Base-by-base conservation (phyloP, 345 rosid species). In the Durio zibethinus region DNA sequence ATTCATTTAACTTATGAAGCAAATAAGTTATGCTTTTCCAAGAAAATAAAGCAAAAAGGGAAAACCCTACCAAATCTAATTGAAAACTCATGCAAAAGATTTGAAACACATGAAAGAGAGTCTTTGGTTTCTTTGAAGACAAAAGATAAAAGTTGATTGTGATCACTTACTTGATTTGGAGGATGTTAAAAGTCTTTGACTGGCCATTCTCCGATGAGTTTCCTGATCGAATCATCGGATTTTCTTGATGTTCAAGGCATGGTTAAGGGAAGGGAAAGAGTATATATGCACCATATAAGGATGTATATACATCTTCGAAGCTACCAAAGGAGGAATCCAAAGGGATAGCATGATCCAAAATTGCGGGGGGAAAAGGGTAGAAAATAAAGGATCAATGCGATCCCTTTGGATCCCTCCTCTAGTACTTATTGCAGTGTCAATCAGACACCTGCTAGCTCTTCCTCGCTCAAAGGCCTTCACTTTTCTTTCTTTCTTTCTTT, bases 331-430 rank as follows among this genome's bases (percentile, higher is more conserved):
- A 93, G 83, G 86, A 84, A 91, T 90, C 96, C 96, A 88, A 91
- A 90, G 87, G 90, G 92, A 86, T 91, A 87, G 97, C 97, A 93
- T 93, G 93, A 91, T 91, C 96, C 97, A 47, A 62, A 83, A 59
- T 52, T 6, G 40, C 20, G 5, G 10, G 21, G 14, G 4, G 10
- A 15, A 43, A 43, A 5, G 29, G 18, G 53, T 10, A 29, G 47
- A 67, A 52, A 29, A 66, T 21, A 82, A 65, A 77, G 97, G 98
- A 94, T 94, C 98, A 94, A 94, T 94, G 98, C 98, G 97, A 94
- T 94, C 98, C 98, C 97, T 94, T 94, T 94, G 98, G 98, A 94
- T 92, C 85, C 89, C 82, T 92, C 86, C 97, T 94, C 81, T 80
- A 87, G 45, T 31, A 52, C 75, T 38, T 70, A 90, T 91, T 85